Evolutionary conservation across 169 alveolate species (phyloP), one percentile per base, ranked within the genome.

Genomic region (Eimeria sp.): DNA sequence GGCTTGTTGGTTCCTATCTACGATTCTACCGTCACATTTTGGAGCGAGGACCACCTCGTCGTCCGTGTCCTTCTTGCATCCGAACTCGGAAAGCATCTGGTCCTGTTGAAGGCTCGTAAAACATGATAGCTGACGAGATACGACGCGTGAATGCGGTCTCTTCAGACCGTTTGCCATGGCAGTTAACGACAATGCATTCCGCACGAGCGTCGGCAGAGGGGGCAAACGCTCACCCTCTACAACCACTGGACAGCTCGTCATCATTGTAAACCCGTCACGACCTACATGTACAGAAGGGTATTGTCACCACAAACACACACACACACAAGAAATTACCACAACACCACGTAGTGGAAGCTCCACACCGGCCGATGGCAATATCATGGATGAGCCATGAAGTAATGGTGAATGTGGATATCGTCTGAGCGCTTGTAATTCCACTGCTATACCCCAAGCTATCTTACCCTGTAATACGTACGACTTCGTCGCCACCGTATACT

Each of bases 101-200:
- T 92, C 95, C 61, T 90, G 51, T 47, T 80, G 95, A 67, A 91
- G 89, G 92, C 45, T 80, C 49, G 95, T 91, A 89, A 97, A 97
- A 22, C 95, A 86, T 18, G 95, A 76, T 3, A 97, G 96, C 83
- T 94, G 92, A 30, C 89, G 88, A 11, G 96, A 96, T n/a, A 96
- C 96, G 80, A 96, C 83, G 43, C 95, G 96, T 47, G 97, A 96
- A 93, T 97, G 97, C 22, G 98, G 97, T 58, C 76, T 95, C 61
- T 96, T 96, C 47, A 95, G 95, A 7, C 98, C 98, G 80, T 97
- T 97, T 30, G 98, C 98, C 96, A 97, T 43, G 25, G 97, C 98
- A 27, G 98, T 97, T 88, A 97, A 47, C 47, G 97, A 67, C 67
- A 97, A 82, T 14, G 96, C 97, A 70, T 96, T 96, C 20, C 97